phyloP scores from a whole-genome alignment of 2,329 filamentous ascomycete genomes.

The Neonectria hederae region DNA sequence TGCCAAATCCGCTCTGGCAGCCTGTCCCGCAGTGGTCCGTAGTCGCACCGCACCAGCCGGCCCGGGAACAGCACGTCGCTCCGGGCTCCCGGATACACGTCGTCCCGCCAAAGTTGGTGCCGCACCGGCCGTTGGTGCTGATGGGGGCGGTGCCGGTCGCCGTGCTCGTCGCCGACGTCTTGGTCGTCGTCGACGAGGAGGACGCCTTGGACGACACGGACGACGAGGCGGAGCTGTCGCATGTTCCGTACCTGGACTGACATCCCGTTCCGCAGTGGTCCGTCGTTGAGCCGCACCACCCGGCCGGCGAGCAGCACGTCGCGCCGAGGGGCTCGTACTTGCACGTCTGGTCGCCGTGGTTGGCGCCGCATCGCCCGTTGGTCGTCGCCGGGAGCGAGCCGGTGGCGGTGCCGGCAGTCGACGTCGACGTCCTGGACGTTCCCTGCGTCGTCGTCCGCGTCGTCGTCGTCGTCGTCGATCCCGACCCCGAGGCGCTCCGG shows the following conservation, averaged over 20 bases:
- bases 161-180: slow-evolving; percentile 12
- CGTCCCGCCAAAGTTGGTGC: slow-evolving; percentile 32
- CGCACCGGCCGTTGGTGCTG: slow-evolving; percentile 43
- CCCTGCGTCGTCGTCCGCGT: slow-evolving; percentile 5
- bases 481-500: slow-evolving; percentile 22
- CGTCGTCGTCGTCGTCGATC: slow-evolving; percentile 12
- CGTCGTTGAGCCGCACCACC: slow-evolving; percentile 51
- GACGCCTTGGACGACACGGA: slow-evolving; percentile 1
- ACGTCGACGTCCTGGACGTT: slow-evolving; percentile 20
- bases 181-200: slow-evolving; percentile 10
- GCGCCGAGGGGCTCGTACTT: slow-evolving; percentile 26
- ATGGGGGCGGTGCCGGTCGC: slow-evolving; percentile 8
- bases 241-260: slow-evolving; percentile 47
- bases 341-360: slow-evolving; percentile 34
- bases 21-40: slow-evolving; percentile 51
- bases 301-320: slow-evolving; percentile 37
- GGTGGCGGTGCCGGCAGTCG: slow-evolving; percentile 18
- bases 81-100: slow-evolving; percentile 39
- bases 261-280: slow-evolving; percentile 54
- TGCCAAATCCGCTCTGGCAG: slow-evolving; percentile 49
- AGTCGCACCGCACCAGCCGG: slow-evolving; percentile 51
- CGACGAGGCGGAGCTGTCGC: slow-evolving; percentile 29
- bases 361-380: slow-evolving; percentile 39
- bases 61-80: slow-evolving; percentile 43
- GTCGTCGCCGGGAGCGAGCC: slow-evolving; percentile 34